Base-by-base conservation (phyloP, 805 yeast species). In the Yarrowia sp. region DNA sequence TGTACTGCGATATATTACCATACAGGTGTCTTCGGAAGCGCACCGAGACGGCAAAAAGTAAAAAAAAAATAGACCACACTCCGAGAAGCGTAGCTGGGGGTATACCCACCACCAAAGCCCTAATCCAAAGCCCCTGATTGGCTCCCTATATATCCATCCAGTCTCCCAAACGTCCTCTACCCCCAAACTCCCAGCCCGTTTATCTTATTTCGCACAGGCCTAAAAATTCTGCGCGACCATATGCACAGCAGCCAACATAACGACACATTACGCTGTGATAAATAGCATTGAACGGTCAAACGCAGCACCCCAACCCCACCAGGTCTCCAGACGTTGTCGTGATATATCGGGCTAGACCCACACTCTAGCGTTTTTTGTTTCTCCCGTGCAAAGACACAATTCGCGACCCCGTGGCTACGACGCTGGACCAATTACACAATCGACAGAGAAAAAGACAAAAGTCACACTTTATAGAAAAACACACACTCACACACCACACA, bases 151-250 rank as follows among this genome's bases (percentile, higher is more conserved):
- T 43, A 43, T 9, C 19, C 48, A n/a, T 3, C 12, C 3, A 17
- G n/a, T 7, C 24, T 2, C 24, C 35, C 36, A n/a, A 26, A 46
- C 52, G 51, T 24, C 16, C 32, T 44, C 33, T 44, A n/a, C n/a
- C n/a, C n/a, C 33, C n/a, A 26, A n/a, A n/a, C 51, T 44, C 51
- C 51, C 51, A 44, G 51, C 51, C 32, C 17, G 4, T 17, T 14
- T 10, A 32, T 21, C 28, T 21, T 32, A 32, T 21, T 33, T 21
- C 56, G 19, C 40, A 32, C 56, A 19, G 40, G 40, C 58, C 40
- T 33, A 51, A 51, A 51, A 51, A 51, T 16, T 49, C 58, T 51
- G 41, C 40, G 41, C 58, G 41, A 33, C 21, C 58, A 16, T 33
- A 33, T 35, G 58, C 58, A 33, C 58, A 16, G 41, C 41, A 33